phyloP scores from a whole-genome alignment of 345 rosid species.

The Conringia planisiliqua region DNA sequence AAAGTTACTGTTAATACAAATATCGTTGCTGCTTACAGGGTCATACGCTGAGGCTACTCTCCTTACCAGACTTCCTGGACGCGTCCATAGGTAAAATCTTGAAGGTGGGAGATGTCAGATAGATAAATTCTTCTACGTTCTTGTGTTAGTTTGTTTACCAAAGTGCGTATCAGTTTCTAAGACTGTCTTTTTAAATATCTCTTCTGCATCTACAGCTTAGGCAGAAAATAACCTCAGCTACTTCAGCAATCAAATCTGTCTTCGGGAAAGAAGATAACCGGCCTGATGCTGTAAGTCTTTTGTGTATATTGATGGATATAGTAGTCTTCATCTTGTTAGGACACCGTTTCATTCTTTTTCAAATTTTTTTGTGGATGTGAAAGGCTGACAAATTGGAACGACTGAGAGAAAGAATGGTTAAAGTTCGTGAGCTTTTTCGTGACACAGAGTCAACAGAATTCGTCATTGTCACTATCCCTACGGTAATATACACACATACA shows the following conservation, averaged over 20 bases:
- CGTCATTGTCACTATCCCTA: slow-evolving; percentile 91
- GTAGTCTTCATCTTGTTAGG: neutral
- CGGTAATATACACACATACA: slow-evolving; percentile 44
- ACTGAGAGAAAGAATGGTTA: slow-evolving; percentile 90
- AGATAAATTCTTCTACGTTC: neutral
- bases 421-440: slow-evolving; percentile 95
- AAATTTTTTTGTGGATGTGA: slow-evolving; percentile 5
- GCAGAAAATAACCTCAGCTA: slow-evolving; percentile 84
- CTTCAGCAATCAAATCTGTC: slow-evolving; percentile 93
- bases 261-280: slow-evolving; percentile 71
- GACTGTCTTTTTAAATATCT: neutral
- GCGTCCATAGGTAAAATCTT: slow-evolving; percentile 96
- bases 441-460: slow-evolving; percentile 89
- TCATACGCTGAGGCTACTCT: slow-evolving; percentile 83
- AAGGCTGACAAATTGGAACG: slow-evolving; percentile 86
- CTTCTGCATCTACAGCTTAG: slow-evolving; percentile 60
- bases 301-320: slow-evolving; percentile 15
- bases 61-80: slow-evolving; percentile 93
- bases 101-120: slow-evolving; percentile 48
- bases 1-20: neutral
- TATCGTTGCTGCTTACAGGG: slow-evolving; percentile 50
- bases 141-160: neutral
- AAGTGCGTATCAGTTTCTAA: slow-evolving; percentile 2
- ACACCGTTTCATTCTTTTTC: neutral
- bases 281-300: slow-evolving; percentile 62